Base-by-base conservation (phyloP, 805 yeast genomes). In the Ogataea sp. region DNA sequence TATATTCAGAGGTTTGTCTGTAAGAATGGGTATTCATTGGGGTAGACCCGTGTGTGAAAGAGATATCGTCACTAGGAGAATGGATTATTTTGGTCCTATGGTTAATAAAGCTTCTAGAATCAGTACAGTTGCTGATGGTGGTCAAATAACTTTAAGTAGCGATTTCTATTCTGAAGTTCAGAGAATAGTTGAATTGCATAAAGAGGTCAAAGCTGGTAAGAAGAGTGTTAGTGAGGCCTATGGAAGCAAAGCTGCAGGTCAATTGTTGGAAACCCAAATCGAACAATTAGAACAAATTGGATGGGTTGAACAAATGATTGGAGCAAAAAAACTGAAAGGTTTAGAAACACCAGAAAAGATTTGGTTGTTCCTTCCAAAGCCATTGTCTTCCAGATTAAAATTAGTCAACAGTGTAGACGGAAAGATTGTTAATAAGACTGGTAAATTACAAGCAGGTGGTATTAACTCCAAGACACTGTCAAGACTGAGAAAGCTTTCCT, bases 11-110 rank as follows among this genome's bases (percentile, higher is more conserved):
- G 99, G 99, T 2, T 64, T 93, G 33, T 83, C 95, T 1, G 99
- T 93, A 9, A 75, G 99, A 55, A 93, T 93, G 97, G 99, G 99
- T 44, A 75, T 87, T 32, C 97, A 93, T 59, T 93, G 97, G 95
- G 99, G 99, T 46, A 71, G 83, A 1, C 97, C 99, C 0, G 97
- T 90, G 32, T 86, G 95, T 52, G 99, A 93, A 59, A 75, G 83
- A 7, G 99, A 93, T 65, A 82, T 90, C 43, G 89, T 89, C 39
- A 93, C 98, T 0, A 78, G 88, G 49, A 78, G 99, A 66, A 93
- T 93, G 98, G 99, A 93, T 63, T 93, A 93, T 61, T 83, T 93
- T 51, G 99, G 99, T 0, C 98, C 99, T 0, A 89, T 93, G 88
- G 99, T 93, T 25, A 93, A 93, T 53, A 72, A 96, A 38, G 86